Evolutionary conservation across 352 stramenopile species (phyloP).

Genomic region (Globisporangium alternatum): DNA sequence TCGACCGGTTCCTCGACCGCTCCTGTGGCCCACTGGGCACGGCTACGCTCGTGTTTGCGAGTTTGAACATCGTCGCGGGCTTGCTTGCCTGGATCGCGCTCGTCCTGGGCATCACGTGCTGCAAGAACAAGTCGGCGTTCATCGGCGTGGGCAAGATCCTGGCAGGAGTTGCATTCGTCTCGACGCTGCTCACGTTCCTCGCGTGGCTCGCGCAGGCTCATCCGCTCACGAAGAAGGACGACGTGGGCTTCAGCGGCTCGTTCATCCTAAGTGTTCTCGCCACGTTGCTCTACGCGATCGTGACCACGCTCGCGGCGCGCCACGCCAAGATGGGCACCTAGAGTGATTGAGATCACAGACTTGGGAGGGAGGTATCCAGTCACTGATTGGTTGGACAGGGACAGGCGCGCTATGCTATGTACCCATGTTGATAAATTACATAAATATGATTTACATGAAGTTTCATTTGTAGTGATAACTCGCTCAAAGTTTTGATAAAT

Average conservation of each 20-base stretch:
- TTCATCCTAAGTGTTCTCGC: slow-evolving; percentile 56
- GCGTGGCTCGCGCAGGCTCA: slow-evolving; percentile 58
- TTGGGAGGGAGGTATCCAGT: not conserved
- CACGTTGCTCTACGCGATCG: slow-evolving; percentile 45
- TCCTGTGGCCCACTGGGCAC: slow-evolving; percentile 49
- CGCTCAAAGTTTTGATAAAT: not conserved
- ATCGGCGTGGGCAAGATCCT: slow-evolving; percentile 45
- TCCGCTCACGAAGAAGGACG: slow-evolving; percentile 51
- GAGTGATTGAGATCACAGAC: not conserved
- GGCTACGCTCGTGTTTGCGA: slow-evolving; percentile 42
- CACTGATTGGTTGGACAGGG: not conserved
- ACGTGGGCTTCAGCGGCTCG: slow-evolving; percentile 51
- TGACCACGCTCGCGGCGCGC: slow-evolving; percentile 26
- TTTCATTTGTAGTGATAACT: not conserved
- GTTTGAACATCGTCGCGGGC: slow-evolving; percentile 35
- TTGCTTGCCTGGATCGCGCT: slow-evolving; percentile 48
- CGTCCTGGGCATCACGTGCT: slow-evolving; percentile 64
- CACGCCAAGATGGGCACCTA: slow-evolving; percentile 19
- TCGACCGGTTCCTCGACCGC: slow-evolving; percentile 58
- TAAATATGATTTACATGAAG: not conserved
- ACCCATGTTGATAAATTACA: not conserved
- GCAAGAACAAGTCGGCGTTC: slow-evolving; percentile 66
- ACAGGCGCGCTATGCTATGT: not conserved
- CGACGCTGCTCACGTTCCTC: slow-evolving; percentile 51
- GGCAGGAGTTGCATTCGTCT: slow-evolving; percentile 33